A percentile compares a stretch with the other conserved stretches of the same genome.
Evolutionary conservation across 192 early-diverging fungal species (phyloP).

Genomic region (Gamsiella multidivaricata): DNA sequence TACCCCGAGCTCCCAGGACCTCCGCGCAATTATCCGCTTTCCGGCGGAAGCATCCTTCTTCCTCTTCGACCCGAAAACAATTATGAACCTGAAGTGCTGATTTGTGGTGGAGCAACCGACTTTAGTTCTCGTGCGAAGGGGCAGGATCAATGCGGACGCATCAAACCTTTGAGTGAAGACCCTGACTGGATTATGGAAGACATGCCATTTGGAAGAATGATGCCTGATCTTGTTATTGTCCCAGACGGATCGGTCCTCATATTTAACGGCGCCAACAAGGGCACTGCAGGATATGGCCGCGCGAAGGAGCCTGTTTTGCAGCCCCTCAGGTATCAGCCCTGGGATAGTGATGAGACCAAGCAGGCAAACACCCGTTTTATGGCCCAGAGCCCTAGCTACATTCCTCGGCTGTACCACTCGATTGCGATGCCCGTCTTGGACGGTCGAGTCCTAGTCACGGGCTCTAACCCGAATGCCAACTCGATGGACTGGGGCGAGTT

Average conservation of each 20-base stretch:
- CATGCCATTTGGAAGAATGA: constrained; percentile 54
- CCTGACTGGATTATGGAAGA: constrained; percentile 62
- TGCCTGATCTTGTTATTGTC: constrained; percentile 60
- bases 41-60: constrained; percentile 62
- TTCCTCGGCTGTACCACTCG: constrained; percentile 72
- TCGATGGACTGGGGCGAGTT: constrained; percentile 22
- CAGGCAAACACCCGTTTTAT: constrained; percentile 11
- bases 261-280: constrained; percentile 68
- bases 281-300: constrained; percentile 63
- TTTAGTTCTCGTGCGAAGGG: constrained; percentile 35
- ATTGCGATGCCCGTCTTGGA: constrained; percentile 59
- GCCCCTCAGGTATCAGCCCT: constrained; percentile 67
- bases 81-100: constrained; percentile 65
- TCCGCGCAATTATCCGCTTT: constrained; percentile 65
- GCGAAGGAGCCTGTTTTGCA: constrained; percentile 55
- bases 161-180: constrained; percentile 47
- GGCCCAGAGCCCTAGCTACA: constrained; percentile 57
- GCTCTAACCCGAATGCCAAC: constrained; percentile 54
- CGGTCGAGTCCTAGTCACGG: constrained; percentile 55
- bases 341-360: constrained; percentile 21
- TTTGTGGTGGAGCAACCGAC: constrained; percentile 67
- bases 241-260: constrained; percentile 67
- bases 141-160: constrained; percentile 62
- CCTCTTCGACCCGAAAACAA: constrained; percentile 66
- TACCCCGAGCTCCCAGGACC: constrained; percentile 60